These are phyloP conservation scores for Microthyrium microscopicum DNA, from an alignment of 2,329 filamentous ascomycete genomes.

Conservation along the genomic window DNA sequence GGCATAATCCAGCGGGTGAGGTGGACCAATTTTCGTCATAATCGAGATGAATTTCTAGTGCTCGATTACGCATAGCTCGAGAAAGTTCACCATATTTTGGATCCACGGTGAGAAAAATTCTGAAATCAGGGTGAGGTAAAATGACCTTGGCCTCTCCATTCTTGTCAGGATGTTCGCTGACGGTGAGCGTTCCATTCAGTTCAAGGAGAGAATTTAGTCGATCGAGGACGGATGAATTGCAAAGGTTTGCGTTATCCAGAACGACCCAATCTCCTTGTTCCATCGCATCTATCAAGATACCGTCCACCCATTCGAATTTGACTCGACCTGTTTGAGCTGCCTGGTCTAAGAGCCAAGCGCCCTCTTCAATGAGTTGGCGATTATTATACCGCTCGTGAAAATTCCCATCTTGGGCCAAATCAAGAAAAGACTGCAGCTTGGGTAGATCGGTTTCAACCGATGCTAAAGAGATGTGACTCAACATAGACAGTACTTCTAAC, in stretches of 20 bases:
- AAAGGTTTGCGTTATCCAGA: conserved; percentile 93
- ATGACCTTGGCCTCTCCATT: conserved; percentile 70
- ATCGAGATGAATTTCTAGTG: conserved; percentile 66
- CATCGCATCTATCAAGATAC: conserved; percentile 74
- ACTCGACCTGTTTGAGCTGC: conserved; percentile 35
- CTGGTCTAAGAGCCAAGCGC: not conserved
- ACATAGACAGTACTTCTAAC: too few relatives aligned
- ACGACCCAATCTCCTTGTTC: conserved; percentile 82
- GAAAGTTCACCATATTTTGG: conserved; percentile 85
- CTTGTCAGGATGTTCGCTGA: conserved; percentile 80
- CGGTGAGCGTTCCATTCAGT: conserved; percentile 68
- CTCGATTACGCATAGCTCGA: conserved; percentile 89
- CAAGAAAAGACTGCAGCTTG: too few relatives aligned
- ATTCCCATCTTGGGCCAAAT: not conserved
- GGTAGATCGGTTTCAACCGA: too few relatives aligned
- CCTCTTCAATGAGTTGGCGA: too few relatives aligned
- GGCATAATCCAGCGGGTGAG: too few relatives aligned
- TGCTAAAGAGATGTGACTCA: too few relatives aligned
- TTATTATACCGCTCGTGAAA: not conserved
- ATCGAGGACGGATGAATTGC: conserved; percentile 86
- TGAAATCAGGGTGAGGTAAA: conserved; percentile 68
- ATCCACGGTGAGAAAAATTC: conserved; percentile 88
- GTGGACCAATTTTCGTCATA: too few relatives aligned
- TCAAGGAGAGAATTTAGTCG: conserved; percentile 88
- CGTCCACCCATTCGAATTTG: conserved; percentile 91